These are phyloP conservation scores for Adansonia grandidieri DNA, from an alignment of 441 rosid species.

Conservation along the genomic window DNA sequence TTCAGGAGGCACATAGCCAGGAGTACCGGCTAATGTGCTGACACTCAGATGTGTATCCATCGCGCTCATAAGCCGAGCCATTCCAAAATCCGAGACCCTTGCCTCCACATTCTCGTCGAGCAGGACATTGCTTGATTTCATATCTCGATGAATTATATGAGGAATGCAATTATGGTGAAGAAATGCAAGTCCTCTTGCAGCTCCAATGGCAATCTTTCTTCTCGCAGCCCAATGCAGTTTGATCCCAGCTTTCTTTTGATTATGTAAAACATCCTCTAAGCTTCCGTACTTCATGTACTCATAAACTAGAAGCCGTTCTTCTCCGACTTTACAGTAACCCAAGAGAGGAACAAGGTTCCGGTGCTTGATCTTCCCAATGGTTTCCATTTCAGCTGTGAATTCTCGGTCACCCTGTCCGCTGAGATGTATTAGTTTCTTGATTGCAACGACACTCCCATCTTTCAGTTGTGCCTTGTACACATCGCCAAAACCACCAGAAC, in stretches of 20 bases:
- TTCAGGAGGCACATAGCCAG: slow-evolving; percentile 98
- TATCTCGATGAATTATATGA: slow-evolving; percentile 92
- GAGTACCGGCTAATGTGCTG: slow-evolving; percentile 98
- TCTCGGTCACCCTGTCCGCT: slow-evolving; percentile 98
- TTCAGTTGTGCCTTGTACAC: slow-evolving; percentile 88
- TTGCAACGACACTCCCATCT: slow-evolving; percentile 87
- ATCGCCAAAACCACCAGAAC: slow-evolving; percentile 97
- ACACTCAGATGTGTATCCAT: slow-evolving; percentile 97
- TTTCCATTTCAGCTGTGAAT: slow-evolving; percentile 98
- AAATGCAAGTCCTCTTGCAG: slow-evolving; percentile 88
- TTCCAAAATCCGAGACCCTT: slow-evolving; percentile 94
- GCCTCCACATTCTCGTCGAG: slow-evolving; percentile 84
- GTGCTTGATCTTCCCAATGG: slow-evolving; percentile 96
- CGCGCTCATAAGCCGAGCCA: slow-evolving; percentile 89
- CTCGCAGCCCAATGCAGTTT: slow-evolving; percentile 80
- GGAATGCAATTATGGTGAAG: slow-evolving; percentile 94
- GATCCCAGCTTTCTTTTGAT: slow-evolving; percentile 62
- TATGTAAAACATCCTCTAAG: slow-evolving; percentile 87
- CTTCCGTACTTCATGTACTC: slow-evolving; percentile 97
- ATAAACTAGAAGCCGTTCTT: slow-evolving; percentile 91
- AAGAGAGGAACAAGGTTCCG: slow-evolving; percentile 90
- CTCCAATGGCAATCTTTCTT: slow-evolving; percentile 87
- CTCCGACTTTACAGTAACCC: slow-evolving; percentile 93
- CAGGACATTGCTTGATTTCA: slow-evolving; percentile 96
- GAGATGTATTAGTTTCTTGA: slow-evolving; percentile 84